These are phyloP conservation scores for Papiliotrema nemorosa DNA, from an alignment of 1,284 basidiomycete species.

Conservation along the genomic window DNA sequence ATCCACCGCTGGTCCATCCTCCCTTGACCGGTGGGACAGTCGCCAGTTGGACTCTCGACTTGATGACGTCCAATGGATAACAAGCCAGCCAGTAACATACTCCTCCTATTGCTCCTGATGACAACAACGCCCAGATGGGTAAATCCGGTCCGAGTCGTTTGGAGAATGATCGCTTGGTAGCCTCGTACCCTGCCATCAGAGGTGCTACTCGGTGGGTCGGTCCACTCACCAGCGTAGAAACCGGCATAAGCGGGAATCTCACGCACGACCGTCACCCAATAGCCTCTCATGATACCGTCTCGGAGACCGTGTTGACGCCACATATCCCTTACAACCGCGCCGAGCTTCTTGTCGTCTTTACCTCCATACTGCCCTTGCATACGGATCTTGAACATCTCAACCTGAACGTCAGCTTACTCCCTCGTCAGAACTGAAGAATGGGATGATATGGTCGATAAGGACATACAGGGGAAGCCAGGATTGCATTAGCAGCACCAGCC, in stretches of 20 bases:
- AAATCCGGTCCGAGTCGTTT: constrained; percentile 47
- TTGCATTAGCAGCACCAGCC: constrained; percentile 83
- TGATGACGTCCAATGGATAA: constrained; percentile 89
- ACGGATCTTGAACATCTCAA: constrained; percentile 66
- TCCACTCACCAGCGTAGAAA: constrained; percentile 53
- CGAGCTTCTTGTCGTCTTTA: constrained; percentile 69
- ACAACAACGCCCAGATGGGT: constrained; percentile 83
- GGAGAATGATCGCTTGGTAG: constrained; percentile 72
- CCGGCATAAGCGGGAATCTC: constrained; percentile 96
- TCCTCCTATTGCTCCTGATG: constrained; percentile 83
- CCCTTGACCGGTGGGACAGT: constrained; percentile 69
- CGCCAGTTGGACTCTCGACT: constrained; percentile 82
- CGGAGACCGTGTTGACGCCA: constrained; percentile 79
- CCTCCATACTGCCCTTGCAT: constrained; percentile 73
- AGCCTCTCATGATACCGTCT: constrained; percentile 90
- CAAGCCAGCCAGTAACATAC: constrained; percentile 91
- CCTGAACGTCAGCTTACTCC: constrained; percentile 19
- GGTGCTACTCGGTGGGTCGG: too few species aligned
- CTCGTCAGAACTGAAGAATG: neutral
- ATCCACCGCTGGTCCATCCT: constrained; percentile 57
- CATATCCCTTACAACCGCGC: constrained; percentile 71
- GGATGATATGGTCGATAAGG: too few species aligned
- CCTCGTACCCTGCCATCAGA: constrained; percentile 69
- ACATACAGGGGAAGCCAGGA: constrained; percentile 78
- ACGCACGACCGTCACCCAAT: constrained; percentile 91